Base-by-base conservation (phyloP, 805 yeast species). In the Saturnispora sekii region DNA sequence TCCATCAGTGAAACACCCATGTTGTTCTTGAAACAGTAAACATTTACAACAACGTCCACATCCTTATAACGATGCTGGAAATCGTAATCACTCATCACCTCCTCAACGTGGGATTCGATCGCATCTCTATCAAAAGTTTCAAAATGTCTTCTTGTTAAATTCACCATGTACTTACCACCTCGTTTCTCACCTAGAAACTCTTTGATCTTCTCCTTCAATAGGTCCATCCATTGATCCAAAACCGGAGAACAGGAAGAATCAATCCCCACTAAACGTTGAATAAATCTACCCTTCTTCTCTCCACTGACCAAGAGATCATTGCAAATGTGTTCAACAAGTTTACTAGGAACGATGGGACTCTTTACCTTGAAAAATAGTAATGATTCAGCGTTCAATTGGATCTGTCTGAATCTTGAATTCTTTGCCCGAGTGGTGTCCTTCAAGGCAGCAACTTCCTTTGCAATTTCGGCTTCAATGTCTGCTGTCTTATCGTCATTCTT, bases 1-100 rank as follows among this genome's bases (percentile, higher is more conserved):
- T 5, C 88, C 90, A 51, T 93, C 72, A 76, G 86, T 9, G 46
- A 43, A 32, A 43, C 79, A 6, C 98, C 98, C 31, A 93, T 73
- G 49, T 84, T 84, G 50, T 77, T 83, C 66, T 89, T 90, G 65
- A 81, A 90, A 58, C 96, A 84, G 60, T 87, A 96, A 3, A 93
- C 83, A 43, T 90, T 58, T 40, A 93, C 75, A 53, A 93, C 66
- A 57, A 81, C 79, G 49, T 89, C 95, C 56, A 76, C 86, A 10
- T 77, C 64, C 55, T 85, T 84, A 60, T 93, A 71, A 59, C 88
- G 94, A 12, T 93, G 95, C 15, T 43, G 38, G n/a, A 41, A 43
- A 4, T 31, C 46, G 60, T 87, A 96, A 2, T 80, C 81, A 50
- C 59, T 55, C n/a, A 60, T 38, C 9, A 50, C 39, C 18, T 52